Evolutionary conservation across 2,329 filamentous ascomycete species (phyloP).

Genomic region (Fusarium luffae): DNA sequence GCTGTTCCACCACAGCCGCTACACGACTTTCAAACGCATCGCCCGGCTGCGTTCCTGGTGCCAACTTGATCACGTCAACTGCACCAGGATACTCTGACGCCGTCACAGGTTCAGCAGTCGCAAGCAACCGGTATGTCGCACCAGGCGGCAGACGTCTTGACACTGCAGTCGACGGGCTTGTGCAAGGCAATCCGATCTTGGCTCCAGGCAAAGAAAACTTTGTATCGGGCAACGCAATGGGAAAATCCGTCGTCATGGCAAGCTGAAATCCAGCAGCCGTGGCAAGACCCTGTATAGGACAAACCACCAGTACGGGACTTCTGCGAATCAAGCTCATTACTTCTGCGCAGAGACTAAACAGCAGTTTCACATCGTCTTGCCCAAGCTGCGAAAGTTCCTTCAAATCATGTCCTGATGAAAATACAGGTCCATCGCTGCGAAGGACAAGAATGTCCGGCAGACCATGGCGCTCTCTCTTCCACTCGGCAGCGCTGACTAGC

Average conservation of each 20-base stretch:
- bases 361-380: constrained; percentile 22
- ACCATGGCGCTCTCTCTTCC: constrained; percentile 35
- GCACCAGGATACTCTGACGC: constrained; percentile 29
- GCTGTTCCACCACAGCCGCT: constrained; percentile 3
- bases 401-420: constrained; percentile 42
- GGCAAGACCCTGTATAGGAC: constrained; percentile 41
- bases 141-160: constrained; percentile 33
- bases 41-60: rapidly evolving
- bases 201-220: constrained; percentile 36
- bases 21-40: constrained; percentile 31
- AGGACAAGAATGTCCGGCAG: constrained; percentile 40
- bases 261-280: constrained; percentile 44
- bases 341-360: constrained; percentile 38
- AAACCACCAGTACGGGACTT: constrained; percentile 40
- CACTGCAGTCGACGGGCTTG: constrained; percentile 37
- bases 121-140: constrained; percentile 33
- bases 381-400: constrained; percentile 32
- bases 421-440: constrained; percentile 40
- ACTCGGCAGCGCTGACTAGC: constrained; percentile 37
- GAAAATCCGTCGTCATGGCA: constrained; percentile 40
- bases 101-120: constrained; percentile 28
- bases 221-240: constrained; percentile 31
- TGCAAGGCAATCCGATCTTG: constrained; percentile 42
- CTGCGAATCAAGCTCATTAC: constrained; percentile 39
- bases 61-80: constrained; percentile 29